Evolutionary conservation across 352 stramenopile species (phyloP).

Genomic region (Phytophthora palmivora): DNA sequence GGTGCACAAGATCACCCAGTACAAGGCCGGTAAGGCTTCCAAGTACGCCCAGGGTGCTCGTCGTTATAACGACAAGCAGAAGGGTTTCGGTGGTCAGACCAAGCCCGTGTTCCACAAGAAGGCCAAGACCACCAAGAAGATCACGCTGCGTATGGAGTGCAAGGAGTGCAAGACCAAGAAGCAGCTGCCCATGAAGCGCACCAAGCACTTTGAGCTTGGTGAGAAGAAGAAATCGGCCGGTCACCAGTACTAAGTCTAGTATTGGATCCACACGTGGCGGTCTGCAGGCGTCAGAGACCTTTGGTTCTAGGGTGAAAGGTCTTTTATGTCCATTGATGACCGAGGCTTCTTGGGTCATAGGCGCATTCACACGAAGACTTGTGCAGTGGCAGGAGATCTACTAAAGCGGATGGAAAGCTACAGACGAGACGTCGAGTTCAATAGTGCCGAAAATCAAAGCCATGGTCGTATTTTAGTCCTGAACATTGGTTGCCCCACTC

Average conservation of each 20-base stretch:
- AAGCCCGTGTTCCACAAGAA: constrained; percentile 99
- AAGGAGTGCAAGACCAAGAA: constrained; percentile 99
- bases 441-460: constrained; percentile 56
- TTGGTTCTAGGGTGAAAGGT: constrained; percentile 14
- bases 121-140: constrained; percentile 99
- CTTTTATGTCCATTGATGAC: constrained; percentile 37
- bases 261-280: constrained; percentile 4
- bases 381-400: constrained; percentile 16
- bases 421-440: constrained; percentile 16
- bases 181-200: constrained; percentile 99
- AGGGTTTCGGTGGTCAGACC: constrained; percentile 99
- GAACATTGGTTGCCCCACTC: constrained; percentile 20
- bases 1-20: constrained; percentile 99
- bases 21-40: constrained; percentile 99
- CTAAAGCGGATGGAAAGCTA: constrained; percentile 18
- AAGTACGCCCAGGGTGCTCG: constrained; percentile 98
- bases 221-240: constrained; percentile 99
- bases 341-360: constrained; percentile 14
- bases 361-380: constrained; percentile 5
- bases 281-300: constrained; percentile 20
- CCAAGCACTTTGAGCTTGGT: constrained; percentile 99
- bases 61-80: constrained; percentile 99
- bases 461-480: constrained; percentile 66
- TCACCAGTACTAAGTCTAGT: constrained; percentile 95
- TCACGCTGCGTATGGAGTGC: constrained; percentile 98